These are phyloP conservation scores for Trichosporon sp. DNA, from an alignment of 1,284 basidiomycete species.

Conservation along the genomic window DNA sequence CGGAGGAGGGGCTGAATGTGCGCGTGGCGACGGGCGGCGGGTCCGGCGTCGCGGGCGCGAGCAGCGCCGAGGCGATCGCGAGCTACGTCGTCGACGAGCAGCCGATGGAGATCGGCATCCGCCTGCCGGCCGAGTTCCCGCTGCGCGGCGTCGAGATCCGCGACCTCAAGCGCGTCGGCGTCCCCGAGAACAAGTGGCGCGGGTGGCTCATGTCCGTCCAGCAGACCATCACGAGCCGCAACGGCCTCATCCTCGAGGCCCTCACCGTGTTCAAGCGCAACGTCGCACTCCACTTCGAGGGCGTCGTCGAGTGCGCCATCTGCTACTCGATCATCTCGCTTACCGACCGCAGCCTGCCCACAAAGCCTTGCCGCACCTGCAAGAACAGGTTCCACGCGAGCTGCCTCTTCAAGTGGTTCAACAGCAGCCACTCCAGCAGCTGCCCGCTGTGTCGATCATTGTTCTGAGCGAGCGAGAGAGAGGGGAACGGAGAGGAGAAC, in stretches of 20 bases:
- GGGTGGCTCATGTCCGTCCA: conserved; percentile 92
- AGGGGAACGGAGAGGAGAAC: background rate
- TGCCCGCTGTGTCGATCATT: conserved; percentile 79
- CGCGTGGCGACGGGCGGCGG: conserved; percentile 65
- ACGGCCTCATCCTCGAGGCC: conserved; percentile 86
- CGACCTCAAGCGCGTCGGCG: conserved; percentile 78
- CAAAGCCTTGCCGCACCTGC: conserved; percentile 90
- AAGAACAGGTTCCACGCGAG: conserved; percentile 92
- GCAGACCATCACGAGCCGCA: conserved; percentile 81
- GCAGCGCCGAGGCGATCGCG: conserved; percentile 49
- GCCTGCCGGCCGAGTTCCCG: conserved; percentile 87
- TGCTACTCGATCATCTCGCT: conserved; percentile 95
- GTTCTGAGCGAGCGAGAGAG: conserved; percentile 38
- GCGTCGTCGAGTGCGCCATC: conserved; percentile 88
- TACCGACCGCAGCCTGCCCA: conserved; percentile 80
- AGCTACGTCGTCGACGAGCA: conserved; percentile 89
- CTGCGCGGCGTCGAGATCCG: conserved; percentile 81
- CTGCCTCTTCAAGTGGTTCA: conserved; percentile 96
- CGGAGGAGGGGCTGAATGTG: conserved; percentile 75
- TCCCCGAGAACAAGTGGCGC: conserved; percentile 85
- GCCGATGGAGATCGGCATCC: conserved; percentile 81
- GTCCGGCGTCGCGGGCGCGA: conserved; percentile 64
- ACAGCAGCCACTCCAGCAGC: conserved; percentile 73
- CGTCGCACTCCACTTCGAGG: conserved; percentile 83
- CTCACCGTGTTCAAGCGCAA: conserved; percentile 94